These are phyloP conservation scores for Sordariomycetes sp. DNA, from an alignment of 2,329 filamentous ascomycete species.

Conservation along the genomic window DNA sequence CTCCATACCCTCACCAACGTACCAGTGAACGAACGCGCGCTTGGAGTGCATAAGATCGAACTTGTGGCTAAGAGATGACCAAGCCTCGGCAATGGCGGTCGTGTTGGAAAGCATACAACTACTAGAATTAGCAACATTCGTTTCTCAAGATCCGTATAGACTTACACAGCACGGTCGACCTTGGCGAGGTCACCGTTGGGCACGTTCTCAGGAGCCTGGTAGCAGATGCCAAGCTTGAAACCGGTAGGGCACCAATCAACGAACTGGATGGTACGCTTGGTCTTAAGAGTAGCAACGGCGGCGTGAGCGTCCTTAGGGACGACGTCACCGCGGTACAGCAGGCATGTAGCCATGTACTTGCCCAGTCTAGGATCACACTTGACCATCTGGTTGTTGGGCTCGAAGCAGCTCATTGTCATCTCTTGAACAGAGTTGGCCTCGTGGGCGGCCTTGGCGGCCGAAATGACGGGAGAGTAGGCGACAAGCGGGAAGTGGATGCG, in stretches of 20 bases:
- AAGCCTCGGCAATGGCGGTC: constrained; percentile 95
- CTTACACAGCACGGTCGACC: constrained; percentile 96
- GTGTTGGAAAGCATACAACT: constrained; percentile 99
- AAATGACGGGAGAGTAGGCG: constrained; percentile 90
- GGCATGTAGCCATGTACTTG: constrained; percentile 99
- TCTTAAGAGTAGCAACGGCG: constrained; percentile 94
- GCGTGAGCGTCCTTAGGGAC: constrained; percentile 92
- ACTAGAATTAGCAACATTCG: constrained; percentile 14
- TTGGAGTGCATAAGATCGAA: constrained; percentile 99
- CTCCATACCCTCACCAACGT: constrained; percentile 99
- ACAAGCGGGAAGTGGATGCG: constrained; percentile 99
- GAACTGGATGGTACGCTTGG: constrained; percentile 98
- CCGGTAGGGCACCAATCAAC: constrained; percentile 99
- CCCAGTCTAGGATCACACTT: constrained; percentile 97
- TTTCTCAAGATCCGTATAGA: constrained; percentile 15
- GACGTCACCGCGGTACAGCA: constrained; percentile 97
- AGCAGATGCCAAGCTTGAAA: constrained; percentile 99
- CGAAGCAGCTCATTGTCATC: constrained; percentile 98
- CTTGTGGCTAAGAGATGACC: constrained; percentile 92
- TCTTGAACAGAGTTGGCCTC: constrained; percentile 97
- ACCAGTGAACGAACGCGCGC: constrained; percentile 99
- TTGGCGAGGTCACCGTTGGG: constrained; percentile 96
- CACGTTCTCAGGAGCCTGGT: constrained; percentile 92
- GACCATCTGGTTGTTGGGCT: constrained; percentile 99
- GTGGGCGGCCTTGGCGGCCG: constrained; percentile 89